Percentiles rank a stretch among this genome's conserved stretches.
phyloP scores from a whole-genome alignment of 805 yeast species.

The Candida hispaniensis region DNA sequence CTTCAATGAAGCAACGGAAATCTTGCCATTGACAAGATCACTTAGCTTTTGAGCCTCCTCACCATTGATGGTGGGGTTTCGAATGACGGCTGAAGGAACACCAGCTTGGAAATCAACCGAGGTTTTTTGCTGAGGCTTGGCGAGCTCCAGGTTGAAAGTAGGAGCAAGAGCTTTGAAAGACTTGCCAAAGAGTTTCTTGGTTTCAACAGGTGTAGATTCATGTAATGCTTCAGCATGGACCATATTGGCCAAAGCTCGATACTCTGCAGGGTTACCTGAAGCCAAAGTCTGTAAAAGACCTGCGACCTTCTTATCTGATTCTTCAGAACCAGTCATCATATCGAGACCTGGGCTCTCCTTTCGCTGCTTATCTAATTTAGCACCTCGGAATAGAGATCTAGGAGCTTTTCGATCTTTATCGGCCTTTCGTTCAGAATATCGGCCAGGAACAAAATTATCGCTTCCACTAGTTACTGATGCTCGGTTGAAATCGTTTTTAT shows the following conservation, averaged over 20 bases:
- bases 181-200: conserved; percentile 4
- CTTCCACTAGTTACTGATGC: no score
- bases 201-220: no score
- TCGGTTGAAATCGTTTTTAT: conserved; percentile 9
- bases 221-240: no score
- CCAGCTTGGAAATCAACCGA: background rate
- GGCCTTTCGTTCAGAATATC: conserved; percentile 9
- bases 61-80: conserved; percentile 9
- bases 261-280: no score
- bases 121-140: conserved; percentile 9
- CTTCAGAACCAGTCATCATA: background rate
- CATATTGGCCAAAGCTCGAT: no score
- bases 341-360: conserved; percentile 1
- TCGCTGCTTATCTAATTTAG: no score
- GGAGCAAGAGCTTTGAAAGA: conserved; percentile 6
- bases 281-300: no score
- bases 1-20: conserved; percentile 17
- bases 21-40: conserved; percentile 19
- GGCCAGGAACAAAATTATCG: conserved; percentile 12
- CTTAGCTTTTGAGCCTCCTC: conserved; percentile 9
- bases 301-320: no score
- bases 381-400: conserved; percentile 7
- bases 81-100: conserved; percentile 6
- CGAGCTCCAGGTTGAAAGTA: conserved; percentile 4
- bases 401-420: conserved; percentile 15